Conservation (phyloP, 345 rosid species). For the Rubroshorea leprosula region DNA sequence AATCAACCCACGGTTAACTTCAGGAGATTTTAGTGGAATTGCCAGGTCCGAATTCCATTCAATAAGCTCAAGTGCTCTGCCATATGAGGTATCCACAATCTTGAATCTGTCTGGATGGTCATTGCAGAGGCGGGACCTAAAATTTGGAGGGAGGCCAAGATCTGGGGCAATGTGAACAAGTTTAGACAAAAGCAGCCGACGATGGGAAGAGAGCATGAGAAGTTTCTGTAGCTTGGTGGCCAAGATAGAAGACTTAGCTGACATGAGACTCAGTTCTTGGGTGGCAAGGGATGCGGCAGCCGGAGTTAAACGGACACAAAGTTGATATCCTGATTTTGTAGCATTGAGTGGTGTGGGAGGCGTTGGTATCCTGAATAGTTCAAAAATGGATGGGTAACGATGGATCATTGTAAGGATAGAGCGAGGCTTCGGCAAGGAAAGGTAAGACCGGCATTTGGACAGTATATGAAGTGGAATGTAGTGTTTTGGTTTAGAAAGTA, state of each 20-base stretch:
- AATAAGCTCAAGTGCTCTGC: slow-evolving; percentile 84
- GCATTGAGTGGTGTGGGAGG: slow-evolving; percentile 75
- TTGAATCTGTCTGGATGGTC: slow-evolving; percentile 68
- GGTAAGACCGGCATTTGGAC: slow-evolving; percentile 67
- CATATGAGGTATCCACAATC: slow-evolving; percentile 72
- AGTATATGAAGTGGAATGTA: slow-evolving; percentile 66
- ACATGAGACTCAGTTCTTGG: slow-evolving; percentile 45
- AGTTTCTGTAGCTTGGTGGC: slow-evolving; percentile 79
- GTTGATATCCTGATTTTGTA: slow-evolving; percentile 51
- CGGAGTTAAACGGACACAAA: slow-evolving; percentile 73
- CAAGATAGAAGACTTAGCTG: slow-evolving; percentile 49
- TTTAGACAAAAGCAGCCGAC: slow-evolving; percentile 63
- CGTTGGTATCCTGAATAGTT: slow-evolving; percentile 57
- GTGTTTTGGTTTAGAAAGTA: slow-evolving; percentile 82
- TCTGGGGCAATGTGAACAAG: slow-evolving; percentile 82
- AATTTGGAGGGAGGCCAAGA: slow-evolving; percentile 85
- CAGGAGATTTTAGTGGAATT: slow-evolving; percentile 32
- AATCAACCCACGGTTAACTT: slow-evolving; percentile 40
- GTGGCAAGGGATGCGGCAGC: slow-evolving; percentile 58
- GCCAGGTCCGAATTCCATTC: slow-evolving; percentile 66
- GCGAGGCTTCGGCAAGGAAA: slow-evolving; percentile 45
- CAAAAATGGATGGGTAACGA: slow-evolving; percentile 76
- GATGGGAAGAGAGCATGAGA: slow-evolving; percentile 79
- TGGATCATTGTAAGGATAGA: slow-evolving; percentile 63
- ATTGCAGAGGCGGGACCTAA: slow-evolving; percentile 79